Percentiles rank a stretch among this genome's conserved stretches.
Evolutionary conservation across 441 rosid species (phyloP).

Genomic region (Populus hybrid): DNA sequence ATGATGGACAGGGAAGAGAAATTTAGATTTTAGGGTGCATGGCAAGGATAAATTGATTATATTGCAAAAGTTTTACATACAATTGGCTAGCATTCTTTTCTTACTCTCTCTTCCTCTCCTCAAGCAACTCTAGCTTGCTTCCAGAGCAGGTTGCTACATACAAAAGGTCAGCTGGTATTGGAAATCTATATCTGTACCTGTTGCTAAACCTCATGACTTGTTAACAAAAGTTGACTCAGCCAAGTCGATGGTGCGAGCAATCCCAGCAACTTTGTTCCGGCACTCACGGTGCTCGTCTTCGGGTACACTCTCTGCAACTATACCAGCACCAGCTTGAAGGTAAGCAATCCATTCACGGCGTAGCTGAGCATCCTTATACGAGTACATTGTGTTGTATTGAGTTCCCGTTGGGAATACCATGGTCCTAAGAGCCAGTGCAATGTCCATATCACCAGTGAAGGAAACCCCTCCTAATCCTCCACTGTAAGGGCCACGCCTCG

Average conservation of each 20-base stretch:
- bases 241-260: constrained; percentile 75
- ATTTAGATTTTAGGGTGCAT: too few relatives aligned
- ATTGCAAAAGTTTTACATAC: not conserved
- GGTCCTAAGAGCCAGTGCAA: constrained; percentile 46
- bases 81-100: not conserved
- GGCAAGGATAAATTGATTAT: too few relatives aligned
- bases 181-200: not conserved
- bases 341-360: constrained; percentile 76
- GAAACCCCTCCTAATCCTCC: constrained; percentile 85
- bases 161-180: not conserved
- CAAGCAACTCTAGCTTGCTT: constrained; percentile 3
- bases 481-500: constrained; percentile 83
- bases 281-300: constrained; percentile 67
- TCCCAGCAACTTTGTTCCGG: constrained; percentile 69
- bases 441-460: constrained; percentile 75
- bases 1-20: too few relatives aligned
- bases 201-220: not conserved
- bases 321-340: constrained; percentile 77
- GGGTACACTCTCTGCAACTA: constrained; percentile 69
- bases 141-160: not conserved
- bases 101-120: too few relatives aligned
- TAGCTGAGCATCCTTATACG: constrained; percentile 41
- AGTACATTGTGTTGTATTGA: constrained; percentile 54
- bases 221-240: constrained; percentile 64
- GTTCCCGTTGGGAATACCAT: constrained; percentile 32